Evolutionary conservation across 306 rosid species (phyloP).

Genomic region (Arachis stenosperma): DNA sequence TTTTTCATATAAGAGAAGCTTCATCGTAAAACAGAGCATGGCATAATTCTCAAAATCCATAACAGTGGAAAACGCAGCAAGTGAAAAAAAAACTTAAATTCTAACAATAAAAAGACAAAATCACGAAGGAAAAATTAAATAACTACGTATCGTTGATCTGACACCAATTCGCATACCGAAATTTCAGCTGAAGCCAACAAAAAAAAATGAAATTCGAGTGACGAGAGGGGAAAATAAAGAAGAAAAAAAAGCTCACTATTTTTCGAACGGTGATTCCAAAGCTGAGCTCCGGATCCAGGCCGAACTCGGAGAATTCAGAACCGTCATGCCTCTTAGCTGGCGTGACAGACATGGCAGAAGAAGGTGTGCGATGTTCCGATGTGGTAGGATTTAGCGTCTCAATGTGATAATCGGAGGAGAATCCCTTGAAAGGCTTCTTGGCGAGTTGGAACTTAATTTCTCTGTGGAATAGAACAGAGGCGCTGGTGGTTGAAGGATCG

Average conservation of each 20-base stretch:
- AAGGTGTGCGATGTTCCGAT: conserved; percentile 37
- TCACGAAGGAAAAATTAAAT: not conserved
- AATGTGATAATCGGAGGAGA: conserved; percentile 64
- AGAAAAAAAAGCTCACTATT: conserved; percentile 65
- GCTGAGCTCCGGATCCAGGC: conserved; percentile 92
- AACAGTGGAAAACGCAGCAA: not conserved
- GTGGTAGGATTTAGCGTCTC: conserved; percentile 79
- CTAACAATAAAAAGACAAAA: not conserved
- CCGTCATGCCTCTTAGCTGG: conserved; percentile 57
- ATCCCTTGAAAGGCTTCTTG: conserved; percentile 59
- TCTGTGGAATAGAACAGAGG: conserved; percentile 35
- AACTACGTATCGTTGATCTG: too few relatives aligned
- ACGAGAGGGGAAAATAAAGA: not conserved
- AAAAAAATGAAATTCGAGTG: not conserved
- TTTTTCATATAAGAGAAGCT: not conserved
- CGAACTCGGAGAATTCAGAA: conserved; percentile 64
- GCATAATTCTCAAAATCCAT: not conserved
- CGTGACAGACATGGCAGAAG: conserved; percentile 29
- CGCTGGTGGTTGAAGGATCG: conserved; percentile 33
- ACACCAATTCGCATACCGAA: not conserved
- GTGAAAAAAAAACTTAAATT: not conserved
- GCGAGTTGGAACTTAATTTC: conserved; percentile 61
- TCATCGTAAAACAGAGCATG: not conserved
- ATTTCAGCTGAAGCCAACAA: not conserved
- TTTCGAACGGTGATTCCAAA: conserved; percentile 74